Evolutionary conservation across 2,329 filamentous ascomycete genomes (phyloP).

Genomic region (Penicillium sp.): DNA sequence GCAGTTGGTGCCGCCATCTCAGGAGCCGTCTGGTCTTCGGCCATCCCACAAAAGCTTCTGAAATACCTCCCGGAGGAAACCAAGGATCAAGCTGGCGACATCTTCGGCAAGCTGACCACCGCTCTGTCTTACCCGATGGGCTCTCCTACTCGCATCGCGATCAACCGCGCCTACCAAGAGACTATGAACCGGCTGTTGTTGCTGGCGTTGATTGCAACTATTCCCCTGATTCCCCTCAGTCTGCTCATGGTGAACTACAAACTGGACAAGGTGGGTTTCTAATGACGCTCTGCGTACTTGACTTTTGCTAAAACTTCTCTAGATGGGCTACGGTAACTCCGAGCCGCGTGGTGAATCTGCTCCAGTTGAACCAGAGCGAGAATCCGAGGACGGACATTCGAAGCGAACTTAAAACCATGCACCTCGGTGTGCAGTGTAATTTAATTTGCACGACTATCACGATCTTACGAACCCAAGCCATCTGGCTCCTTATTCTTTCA

Average conservation of each 20-base stretch:
- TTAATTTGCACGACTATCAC: constrained; percentile 5
- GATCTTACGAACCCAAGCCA: constrained; percentile 9
- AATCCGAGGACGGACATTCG: constrained; percentile 19
- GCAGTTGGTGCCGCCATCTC: constrained; percentile 63
- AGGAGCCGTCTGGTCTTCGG: constrained; percentile 64
- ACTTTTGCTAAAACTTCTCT: constrained; percentile 6
- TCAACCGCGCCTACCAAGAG: constrained; percentile 66
- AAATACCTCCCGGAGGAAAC: constrained; percentile 52
- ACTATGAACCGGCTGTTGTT: constrained; percentile 62
- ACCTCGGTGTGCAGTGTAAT: not conserved
- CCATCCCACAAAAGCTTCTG: constrained; percentile 55
- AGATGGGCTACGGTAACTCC: constrained; percentile 30
- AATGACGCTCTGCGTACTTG: not conserved
- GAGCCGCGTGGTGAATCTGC: constrained; percentile 14
- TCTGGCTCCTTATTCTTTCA: not conserved
- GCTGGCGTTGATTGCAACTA: constrained; percentile 55
- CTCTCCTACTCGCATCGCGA: constrained; percentile 58
- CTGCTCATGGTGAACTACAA: constrained; percentile 61
- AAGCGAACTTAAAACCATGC: constrained; percentile 28
- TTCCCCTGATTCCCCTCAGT: constrained; percentile 59
- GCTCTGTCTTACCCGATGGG: constrained; percentile 62
- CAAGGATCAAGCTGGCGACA: constrained; percentile 44
- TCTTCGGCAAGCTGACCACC: constrained; percentile 54
- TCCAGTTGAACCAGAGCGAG: constrained; percentile 15
- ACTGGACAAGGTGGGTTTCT: constrained; percentile 50